These are phyloP conservation scores for Hypoxylon sp. DNA, from an alignment of 2,329 filamentous ascomycete genomes.

Conservation along the genomic window DNA sequence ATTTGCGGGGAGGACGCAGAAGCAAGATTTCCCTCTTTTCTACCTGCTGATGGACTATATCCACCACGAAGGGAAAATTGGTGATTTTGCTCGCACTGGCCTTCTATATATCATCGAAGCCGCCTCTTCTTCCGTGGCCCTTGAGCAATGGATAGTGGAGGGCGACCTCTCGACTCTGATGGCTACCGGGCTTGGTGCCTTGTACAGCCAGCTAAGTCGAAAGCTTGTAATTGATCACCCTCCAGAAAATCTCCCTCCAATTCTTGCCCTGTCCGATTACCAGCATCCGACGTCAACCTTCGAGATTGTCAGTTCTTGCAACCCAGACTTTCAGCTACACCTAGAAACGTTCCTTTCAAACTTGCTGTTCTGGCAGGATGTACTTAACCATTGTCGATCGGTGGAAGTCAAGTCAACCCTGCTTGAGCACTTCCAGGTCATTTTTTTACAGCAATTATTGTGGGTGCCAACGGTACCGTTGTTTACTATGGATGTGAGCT, in stretches of 20 bases:
- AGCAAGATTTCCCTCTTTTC: constrained; percentile 94
- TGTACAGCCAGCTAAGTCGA: constrained; percentile 75
- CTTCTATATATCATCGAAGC: constrained; percentile 96
- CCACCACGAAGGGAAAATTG: constrained; percentile 92
- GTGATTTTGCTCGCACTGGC: constrained; percentile 95
- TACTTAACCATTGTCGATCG: constrained; percentile 93
- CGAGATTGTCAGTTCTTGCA: constrained; percentile 80
- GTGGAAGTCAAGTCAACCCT: constrained; percentile 92
- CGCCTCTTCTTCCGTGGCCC: constrained; percentile 80
- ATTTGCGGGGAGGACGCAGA: constrained; percentile 87
- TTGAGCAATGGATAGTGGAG: constrained; percentile 97
- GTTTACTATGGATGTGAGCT: constrained; percentile 12
- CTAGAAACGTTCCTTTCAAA: constrained; percentile 95
- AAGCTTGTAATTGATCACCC: constrained; percentile 86
- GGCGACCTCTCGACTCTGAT: constrained; percentile 96
- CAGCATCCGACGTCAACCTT: constrained; percentile 76
- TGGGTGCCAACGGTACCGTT: constrained; percentile 59
- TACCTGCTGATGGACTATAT: constrained; percentile 97
- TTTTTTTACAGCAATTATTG: constrained; percentile 94
- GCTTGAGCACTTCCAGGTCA: constrained; percentile 95
- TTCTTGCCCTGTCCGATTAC: constrained; percentile 91
- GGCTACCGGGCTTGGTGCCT: constrained; percentile 91
- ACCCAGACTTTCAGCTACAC: constrained; percentile 82
- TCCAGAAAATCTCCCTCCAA: constrained; percentile 80
- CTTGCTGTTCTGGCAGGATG: constrained; percentile 97